Evolutionary conservation across 495 filamentous ascomycete species (phyloP).

Genomic region (Podospora australis): DNA sequence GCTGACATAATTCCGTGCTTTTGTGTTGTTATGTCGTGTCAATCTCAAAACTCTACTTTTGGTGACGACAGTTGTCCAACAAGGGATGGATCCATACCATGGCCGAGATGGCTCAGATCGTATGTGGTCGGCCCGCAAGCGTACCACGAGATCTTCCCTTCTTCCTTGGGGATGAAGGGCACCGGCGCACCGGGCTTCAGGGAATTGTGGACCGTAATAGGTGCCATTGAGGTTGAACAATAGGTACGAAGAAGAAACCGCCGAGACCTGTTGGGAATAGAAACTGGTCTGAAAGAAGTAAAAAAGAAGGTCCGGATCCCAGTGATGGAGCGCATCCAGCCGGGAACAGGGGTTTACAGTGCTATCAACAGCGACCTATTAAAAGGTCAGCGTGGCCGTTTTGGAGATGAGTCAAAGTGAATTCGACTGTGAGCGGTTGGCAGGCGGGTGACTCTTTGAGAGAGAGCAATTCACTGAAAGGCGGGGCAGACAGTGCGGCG

Average conservation of each 20-base stretch:
- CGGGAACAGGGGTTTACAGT: conserved; percentile 3
- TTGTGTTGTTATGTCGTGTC: conserved; percentile 3
- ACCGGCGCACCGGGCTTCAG: conserved; percentile 63
- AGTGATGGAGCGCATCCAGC: conserved; percentile 23
- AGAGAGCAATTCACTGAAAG: too few species aligned
- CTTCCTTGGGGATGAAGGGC: conserved; percentile 68
- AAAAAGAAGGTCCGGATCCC: conserved; percentile 14
- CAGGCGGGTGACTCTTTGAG: conserved; percentile 9
- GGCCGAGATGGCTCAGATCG: conserved; percentile 83
- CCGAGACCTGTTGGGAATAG: conserved; percentile 13
- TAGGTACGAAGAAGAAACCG: conserved; percentile 8
- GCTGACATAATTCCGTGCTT: conserved; percentile 86
- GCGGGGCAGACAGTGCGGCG: conserved; percentile 1
- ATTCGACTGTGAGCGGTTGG: conserved; percentile 1
- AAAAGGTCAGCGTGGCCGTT: conserved; percentile 24
- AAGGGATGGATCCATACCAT: conserved; percentile 30
- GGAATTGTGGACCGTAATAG: conserved; percentile 68
- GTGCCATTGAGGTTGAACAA: conserved; percentile 36
- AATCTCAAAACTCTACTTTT: not conserved
- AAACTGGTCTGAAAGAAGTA: conserved; percentile 20
- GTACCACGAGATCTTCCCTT: conserved; percentile 78
- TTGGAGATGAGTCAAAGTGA: conserved; percentile 22
- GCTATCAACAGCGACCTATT: not conserved
- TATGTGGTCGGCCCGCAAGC: conserved; percentile 91
- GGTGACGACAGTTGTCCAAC: too few species aligned